phyloP scores from a whole-genome alignment of 2,329 filamentous ascomycete genomes.

The Aspergillus fijiensis region DNA sequence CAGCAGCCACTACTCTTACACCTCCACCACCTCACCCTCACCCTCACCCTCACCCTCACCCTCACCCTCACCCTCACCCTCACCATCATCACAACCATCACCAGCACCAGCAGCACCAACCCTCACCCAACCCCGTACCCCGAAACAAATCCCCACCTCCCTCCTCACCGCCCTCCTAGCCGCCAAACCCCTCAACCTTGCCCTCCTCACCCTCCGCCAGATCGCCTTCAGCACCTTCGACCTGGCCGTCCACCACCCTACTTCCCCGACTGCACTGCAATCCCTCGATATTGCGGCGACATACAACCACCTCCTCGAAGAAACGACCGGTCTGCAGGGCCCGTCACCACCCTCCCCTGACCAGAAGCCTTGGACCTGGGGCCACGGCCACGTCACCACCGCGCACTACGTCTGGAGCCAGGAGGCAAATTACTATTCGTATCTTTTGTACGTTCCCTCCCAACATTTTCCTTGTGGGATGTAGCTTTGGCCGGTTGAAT shows the following conservation, averaged over 20 bases:
- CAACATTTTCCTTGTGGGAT: too few species aligned
- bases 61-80: too few species aligned
- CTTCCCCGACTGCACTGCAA: background rate
- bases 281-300: background rate
- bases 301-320: background rate
- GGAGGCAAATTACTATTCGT: slow-evolving; percentile 7
- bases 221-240: slow-evolving; percentile 5
- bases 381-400: slow-evolving; percentile 4
- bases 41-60: too few species aligned
- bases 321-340: background rate
- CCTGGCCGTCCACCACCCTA: background rate
- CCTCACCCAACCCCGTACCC: background rate
- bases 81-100: background rate
- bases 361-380: background rate
- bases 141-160: background rate
- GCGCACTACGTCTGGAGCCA: slow-evolving; percentile 4
- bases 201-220: background rate
- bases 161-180: background rate
- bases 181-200: background rate
- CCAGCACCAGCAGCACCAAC: background rate
- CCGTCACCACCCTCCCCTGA: too few species aligned
- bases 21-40: background rate
- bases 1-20: background rate
- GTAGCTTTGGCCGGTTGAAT: too few species aligned
- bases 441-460: slow-evolving; percentile 2